These are phyloP conservation scores for Nidularia pulvinata DNA, from an alignment of 768 basidiomycete genomes.

Conservation along the genomic window DNA sequence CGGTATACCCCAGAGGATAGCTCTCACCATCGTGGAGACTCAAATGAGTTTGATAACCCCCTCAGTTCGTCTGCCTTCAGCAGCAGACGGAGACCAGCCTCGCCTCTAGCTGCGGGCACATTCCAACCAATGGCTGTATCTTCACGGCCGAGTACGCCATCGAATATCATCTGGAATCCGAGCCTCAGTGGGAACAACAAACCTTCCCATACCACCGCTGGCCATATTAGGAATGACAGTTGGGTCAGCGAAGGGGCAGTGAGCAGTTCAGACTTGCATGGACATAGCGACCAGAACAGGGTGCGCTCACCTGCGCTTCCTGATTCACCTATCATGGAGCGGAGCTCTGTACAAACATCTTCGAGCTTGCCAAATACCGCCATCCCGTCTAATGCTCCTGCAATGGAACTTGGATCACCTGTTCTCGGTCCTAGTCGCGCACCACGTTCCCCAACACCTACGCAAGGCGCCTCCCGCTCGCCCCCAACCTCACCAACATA, in stretches of 20 bases:
- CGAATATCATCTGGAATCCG: slow-evolving; percentile 72
- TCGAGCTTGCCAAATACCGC: no score
- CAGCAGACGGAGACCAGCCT: slow-evolving; percentile 67
- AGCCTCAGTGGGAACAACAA: slow-evolving; percentile 21
- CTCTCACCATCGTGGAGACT: slow-evolving; percentile 28
- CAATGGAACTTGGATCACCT: no score
- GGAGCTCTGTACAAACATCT: no score
- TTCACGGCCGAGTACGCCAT: slow-evolving; percentile 68
- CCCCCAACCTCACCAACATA: slow-evolving; percentile 37
- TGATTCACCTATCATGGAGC: slow-evolving; percentile 56
- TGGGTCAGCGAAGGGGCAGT: slow-evolving; percentile 42
- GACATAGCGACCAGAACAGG: slow-evolving; percentile 33
- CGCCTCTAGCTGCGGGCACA: slow-evolving; percentile 61
- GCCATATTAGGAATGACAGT: slow-evolving; percentile 60
- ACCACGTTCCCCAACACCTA: slow-evolving; percentile 68
- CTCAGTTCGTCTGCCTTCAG: slow-evolving; percentile 52
- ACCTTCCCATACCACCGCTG: slow-evolving; percentile 8
- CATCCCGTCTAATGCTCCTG: no score
- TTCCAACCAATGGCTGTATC: slow-evolving; percentile 64
- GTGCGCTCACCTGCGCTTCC: slow-evolving; percentile 56
- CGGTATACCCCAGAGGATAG: slow-evolving; percentile 62
- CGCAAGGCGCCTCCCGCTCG: slow-evolving; percentile 52
- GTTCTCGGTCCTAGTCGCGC: slow-evolving; percentile 32
- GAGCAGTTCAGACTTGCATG: slow-evolving; percentile 25
- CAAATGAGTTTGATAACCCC: slow-evolving; percentile 41